Percentiles rank a stretch among this genome's conserved stretches.
Evolutionary conservation across 2,329 filamentous ascomycete genomes (phyloP).

Genomic region (Ascochyta lentis): DNA sequence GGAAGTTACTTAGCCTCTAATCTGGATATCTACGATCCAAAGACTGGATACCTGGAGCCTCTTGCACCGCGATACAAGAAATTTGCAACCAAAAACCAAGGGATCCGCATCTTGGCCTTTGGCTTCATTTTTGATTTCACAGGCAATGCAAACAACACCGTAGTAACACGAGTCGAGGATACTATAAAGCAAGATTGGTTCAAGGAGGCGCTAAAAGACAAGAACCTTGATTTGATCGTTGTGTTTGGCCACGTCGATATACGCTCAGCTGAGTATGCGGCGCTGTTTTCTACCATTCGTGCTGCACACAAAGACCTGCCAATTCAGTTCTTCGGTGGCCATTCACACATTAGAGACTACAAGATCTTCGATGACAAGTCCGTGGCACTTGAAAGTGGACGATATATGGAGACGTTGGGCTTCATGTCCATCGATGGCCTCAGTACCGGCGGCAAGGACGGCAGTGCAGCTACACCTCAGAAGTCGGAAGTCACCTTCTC

Average conservation of each 20-base stretch:
- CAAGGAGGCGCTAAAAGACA: slow-evolving; percentile 78
- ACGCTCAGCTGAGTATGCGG: slow-evolving; percentile 77
- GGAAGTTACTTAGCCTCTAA: slow-evolving; percentile 89
- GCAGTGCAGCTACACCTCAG: slow-evolving; percentile 22
- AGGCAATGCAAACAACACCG: slow-evolving; percentile 87
- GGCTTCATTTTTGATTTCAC: slow-evolving; percentile 96
- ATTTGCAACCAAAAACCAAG: slow-evolving; percentile 90
- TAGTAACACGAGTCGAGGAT: slow-evolving; percentile 79
- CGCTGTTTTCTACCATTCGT: slow-evolving; percentile 80
- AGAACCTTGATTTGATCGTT: slow-evolving; percentile 83
- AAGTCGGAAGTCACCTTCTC: slow-evolving; percentile 64
- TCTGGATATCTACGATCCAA: slow-evolving; percentile 81
- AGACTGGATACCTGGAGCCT: slow-evolving; percentile 73
- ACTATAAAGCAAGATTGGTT: slow-evolving; percentile 90
- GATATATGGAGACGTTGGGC: slow-evolving; percentile 94
- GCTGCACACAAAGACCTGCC: slow-evolving; percentile 78
- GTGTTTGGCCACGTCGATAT: slow-evolving; percentile 86
- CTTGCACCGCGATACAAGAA: slow-evolving; percentile 84
- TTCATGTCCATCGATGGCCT: slow-evolving; percentile 86
- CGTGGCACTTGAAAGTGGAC: slow-evolving; percentile 81
- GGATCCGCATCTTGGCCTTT: slow-evolving; percentile 83
- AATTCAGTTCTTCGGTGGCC: slow-evolving; percentile 91
- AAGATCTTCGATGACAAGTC: slow-evolving; percentile 78
- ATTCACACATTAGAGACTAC: slow-evolving; percentile 87
- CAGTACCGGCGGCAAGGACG: slow-evolving; percentile 49